Evolutionary conservation across 2,329 filamentous ascomycete genomes (phyloP).

Genomic region (Fusarium chuoi): DNA sequence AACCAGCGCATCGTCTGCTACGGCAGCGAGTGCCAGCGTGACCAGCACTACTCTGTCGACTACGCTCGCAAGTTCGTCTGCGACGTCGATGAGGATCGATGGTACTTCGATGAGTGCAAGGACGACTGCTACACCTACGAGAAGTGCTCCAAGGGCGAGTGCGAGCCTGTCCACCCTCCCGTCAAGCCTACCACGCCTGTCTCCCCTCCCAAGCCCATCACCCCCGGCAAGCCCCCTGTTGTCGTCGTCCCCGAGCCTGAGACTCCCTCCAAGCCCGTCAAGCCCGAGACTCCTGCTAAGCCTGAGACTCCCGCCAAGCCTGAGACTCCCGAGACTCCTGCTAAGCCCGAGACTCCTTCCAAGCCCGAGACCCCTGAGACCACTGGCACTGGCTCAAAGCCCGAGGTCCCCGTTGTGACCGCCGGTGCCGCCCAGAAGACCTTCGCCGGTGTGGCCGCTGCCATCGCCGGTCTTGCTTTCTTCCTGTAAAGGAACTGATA

Average conservation of each 20-base stretch:
- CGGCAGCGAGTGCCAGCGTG: slow-evolving; percentile 44
- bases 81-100: slow-evolving; percentile 41
- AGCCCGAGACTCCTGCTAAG: neutral
- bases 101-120: slow-evolving; percentile 45
- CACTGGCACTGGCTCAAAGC: slow-evolving; percentile 8
- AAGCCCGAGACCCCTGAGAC: neutral
- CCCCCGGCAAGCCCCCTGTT: slow-evolving; percentile 13
- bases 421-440: slow-evolving; percentile 42
- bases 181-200: neutral
- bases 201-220: slow-evolving; percentile 8
- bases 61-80: slow-evolving; percentile 49
- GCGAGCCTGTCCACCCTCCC: slow-evolving; percentile 35
- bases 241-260: slow-evolving; percentile 20
- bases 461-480: slow-evolving; percentile 42
- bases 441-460: slow-evolving; percentile 36
- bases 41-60: slow-evolving; percentile 44
- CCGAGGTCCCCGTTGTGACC: slow-evolving; percentile 33
- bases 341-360: neutral
- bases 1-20: slow-evolving; percentile 50
- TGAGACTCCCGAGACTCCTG: neutral
- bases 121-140: slow-evolving; percentile 46
- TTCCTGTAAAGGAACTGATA: slow-evolving; percentile 38
- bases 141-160: slow-evolving; percentile 41
- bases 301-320: neutral
- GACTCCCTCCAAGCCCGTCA: neutral